Conservation (phyloP, 129 eudicot genomes). For the Heracleum sosnowskyi region DNA sequence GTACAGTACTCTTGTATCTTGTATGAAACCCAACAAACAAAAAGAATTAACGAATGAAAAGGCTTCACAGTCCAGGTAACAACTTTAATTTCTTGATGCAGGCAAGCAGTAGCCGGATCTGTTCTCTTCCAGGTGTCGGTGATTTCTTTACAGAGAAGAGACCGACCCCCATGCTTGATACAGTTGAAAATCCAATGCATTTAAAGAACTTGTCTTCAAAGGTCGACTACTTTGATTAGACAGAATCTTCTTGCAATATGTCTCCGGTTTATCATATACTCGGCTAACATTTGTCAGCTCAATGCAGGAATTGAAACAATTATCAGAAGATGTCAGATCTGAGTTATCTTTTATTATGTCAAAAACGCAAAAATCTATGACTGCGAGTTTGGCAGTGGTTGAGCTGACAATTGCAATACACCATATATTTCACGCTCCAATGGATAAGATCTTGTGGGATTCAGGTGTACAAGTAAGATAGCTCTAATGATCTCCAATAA, state of each 20-base stretch:
- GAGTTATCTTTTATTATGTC: constrained; percentile 58
- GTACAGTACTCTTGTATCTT: neutral
- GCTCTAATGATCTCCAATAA: neutral
- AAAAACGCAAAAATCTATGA: constrained; percentile 41
- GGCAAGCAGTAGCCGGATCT: constrained; percentile 35
- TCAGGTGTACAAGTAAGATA: constrained; percentile 67
- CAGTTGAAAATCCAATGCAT: constrained; percentile 68
- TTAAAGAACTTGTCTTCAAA: constrained; percentile 64
- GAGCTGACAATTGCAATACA: constrained; percentile 93
- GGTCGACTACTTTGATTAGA: constrained; percentile 32
- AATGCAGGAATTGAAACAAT: constrained; percentile 65
- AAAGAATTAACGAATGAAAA: neutral
- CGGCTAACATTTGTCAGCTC: constrained; percentile 12
- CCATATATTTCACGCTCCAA: constrained; percentile 74
- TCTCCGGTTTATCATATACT: constrained; percentile 2
- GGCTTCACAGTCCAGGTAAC: neutral
- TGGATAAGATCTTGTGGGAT: constrained; percentile 96
- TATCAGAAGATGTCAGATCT: constrained; percentile 80
- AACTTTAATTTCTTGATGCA: constrained; percentile 21
- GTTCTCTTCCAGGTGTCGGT: constrained; percentile 40
- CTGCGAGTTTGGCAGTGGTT: constrained; percentile 64
- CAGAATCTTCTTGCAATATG: constrained; percentile 10
- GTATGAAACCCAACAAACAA: neutral
- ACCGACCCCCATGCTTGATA: constrained; percentile 88
- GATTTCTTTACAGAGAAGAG: constrained; percentile 49